Evolutionary conservation across 352 stramenopile genomes (phyloP), one percentile per base, ranked within the genome.

Genomic region (Pythium phragmiticola): DNA sequence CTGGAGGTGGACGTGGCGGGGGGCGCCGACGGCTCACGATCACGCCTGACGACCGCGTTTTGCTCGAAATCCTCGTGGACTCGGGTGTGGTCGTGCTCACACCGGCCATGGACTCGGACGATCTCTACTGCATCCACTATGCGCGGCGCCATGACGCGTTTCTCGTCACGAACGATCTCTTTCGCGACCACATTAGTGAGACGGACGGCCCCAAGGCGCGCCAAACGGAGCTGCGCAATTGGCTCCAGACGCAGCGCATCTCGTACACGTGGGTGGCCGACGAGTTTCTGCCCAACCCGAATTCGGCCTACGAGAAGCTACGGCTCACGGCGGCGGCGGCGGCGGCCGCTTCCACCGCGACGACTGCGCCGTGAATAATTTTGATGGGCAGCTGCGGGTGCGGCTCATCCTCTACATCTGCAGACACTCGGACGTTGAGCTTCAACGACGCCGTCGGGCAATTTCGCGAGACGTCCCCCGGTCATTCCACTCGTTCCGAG

Each of bases 71-170:
- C 7, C 77, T 96, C 66, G 72, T 93, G 21, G 74, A 88, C 12
- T 72, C 89, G 50, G 87, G 88, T 2, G 60, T 91, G 7, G 42
- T 96, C 19, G 75, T 96, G 47, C 78, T 84, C 3, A 96, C 88
- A 11, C 88, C 88, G 4, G 70, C 87, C 13, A 86, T 94, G 48
- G 88, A 96, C 64, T 96, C 95, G 64, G 88, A 96, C 66, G 88
- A 96, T 63, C 87, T 85, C 43, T 96, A 96, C 72, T 94, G 87
- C 76, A 96, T 96, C 68, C 83, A 91, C 52, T 96, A 96, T 63
- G 85, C 86, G 37, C 78, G 78, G 12, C 70, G 79, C 34, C 76
- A 95, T 47, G 68, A 88, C 48, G 84, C 82, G 54, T 90, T 81
- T 48, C 73, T 96, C 19, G 82, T 96, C 37, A 95, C 84, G n/a